phyloP scores from a whole-genome alignment of 768 basidiomycete genomes.

The Lyophyllum decastes region DNA sequence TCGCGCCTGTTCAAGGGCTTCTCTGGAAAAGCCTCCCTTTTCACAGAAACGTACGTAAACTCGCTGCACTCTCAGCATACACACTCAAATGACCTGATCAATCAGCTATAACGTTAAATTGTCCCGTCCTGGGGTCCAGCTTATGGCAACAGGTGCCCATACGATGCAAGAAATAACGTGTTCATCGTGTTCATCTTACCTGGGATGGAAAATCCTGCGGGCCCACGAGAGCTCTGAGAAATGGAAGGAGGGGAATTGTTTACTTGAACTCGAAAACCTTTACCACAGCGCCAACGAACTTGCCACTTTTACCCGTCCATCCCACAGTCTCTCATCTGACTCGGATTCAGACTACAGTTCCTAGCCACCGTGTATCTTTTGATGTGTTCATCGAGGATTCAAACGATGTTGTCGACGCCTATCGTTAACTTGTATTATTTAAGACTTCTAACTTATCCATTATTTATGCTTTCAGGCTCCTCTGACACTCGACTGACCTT shows the following conservation, averaged over 20 bases:
- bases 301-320: slow-evolving; percentile 14
- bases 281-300: slow-evolving; percentile 22
- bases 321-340: slow-evolving; percentile 32
- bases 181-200: slow-evolving; percentile 46
- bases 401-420: background rate
- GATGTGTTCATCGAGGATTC: background rate
- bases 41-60: slow-evolving; percentile 51
- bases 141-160: slow-evolving; percentile 67
- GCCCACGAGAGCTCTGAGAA: slow-evolving; percentile 56
- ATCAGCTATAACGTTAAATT: slow-evolving; percentile 49
- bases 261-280: slow-evolving; percentile 61
- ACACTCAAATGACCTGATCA: background rate
- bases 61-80: background rate
- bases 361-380: slow-evolving; percentile 1
- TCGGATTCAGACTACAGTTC: slow-evolving; percentile 33
- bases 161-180: slow-evolving; percentile 61
- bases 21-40: slow-evolving; percentile 59
- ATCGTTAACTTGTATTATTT: background rate
- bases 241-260: slow-evolving; percentile 63
- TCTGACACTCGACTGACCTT: background rate
- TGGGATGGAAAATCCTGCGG: slow-evolving; percentile 67
- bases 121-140: slow-evolving; percentile 47
- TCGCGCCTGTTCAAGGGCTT: slow-evolving; percentile 56
- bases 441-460: slow-evolving; percentile 9
- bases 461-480: background rate